Conservation (phyloP, 306 rosid genomes). For the Luffa acutangula region DNA sequence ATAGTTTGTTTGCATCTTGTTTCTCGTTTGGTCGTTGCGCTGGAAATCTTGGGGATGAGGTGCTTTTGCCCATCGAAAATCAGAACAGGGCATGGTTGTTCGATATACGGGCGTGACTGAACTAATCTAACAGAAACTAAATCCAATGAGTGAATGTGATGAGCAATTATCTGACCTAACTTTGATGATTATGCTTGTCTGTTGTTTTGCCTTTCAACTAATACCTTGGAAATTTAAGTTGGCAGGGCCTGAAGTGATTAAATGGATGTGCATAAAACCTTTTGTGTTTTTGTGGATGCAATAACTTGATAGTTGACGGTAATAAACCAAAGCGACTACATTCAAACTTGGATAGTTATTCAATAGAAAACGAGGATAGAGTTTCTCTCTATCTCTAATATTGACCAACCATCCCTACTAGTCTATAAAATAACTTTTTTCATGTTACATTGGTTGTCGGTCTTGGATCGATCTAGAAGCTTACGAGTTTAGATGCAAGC, state of each 20-base stretch:
- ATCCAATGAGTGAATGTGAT: not conserved
- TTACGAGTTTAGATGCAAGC: not conserved
- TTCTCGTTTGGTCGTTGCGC: not conserved
- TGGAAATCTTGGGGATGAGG: not conserved
- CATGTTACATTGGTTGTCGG: conserved; percentile 2
- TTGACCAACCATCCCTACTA: not conserved
- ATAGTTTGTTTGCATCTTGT: not conserved
- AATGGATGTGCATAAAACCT: not conserved
- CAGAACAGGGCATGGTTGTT: not conserved
- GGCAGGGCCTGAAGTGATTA: not conserved
- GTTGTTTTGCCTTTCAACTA: not conserved
- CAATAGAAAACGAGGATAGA: not conserved
- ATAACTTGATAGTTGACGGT: not conserved
- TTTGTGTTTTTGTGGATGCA: not conserved
- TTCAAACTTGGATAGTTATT: not conserved
- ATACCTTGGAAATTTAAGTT: not conserved
- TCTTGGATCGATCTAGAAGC: not conserved
- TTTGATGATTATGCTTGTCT: not conserved
- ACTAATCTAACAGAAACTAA: conserved; percentile 1
- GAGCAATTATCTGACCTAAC: not conserved
- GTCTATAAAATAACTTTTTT: not conserved
- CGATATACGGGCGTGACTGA: not conserved
- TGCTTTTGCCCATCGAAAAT: not conserved
- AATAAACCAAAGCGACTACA: not conserved
- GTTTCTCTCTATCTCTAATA: not conserved